Conservation (phyloP, 768 basidiomycete species). For the Tulasnella sp. region DNA sequence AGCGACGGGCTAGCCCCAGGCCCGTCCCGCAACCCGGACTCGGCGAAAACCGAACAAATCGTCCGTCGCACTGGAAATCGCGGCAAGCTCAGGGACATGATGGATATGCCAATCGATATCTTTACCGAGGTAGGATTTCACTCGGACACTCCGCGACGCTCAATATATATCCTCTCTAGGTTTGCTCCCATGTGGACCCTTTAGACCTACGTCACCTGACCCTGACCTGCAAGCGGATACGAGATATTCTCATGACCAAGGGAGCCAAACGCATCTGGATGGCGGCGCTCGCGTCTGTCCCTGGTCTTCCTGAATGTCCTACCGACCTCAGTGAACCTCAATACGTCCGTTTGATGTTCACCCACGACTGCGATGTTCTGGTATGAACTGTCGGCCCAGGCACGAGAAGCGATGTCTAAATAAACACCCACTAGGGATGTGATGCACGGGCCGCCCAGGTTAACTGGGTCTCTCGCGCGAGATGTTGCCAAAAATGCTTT, state of each 20-base stretch:
- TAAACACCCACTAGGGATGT: background rate
- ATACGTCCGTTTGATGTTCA: slow-evolving; percentile 27
- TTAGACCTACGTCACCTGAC: background rate
- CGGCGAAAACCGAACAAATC: background rate
- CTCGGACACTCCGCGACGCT: background rate
- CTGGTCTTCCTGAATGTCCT: slow-evolving; percentile 26
- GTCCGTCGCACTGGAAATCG: background rate
- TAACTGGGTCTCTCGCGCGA: background rate
- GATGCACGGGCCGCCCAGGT: background rate
- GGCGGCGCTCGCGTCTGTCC: background rate
- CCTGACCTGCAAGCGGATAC: background rate
- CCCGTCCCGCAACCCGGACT: background rate
- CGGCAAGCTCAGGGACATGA: background rate
- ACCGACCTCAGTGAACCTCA: slow-evolving; percentile 27
- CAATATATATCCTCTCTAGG: background rate
- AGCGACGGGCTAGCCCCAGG: background rate
- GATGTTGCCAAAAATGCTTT: slow-evolving; percentile 7
- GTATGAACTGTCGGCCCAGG: background rate
- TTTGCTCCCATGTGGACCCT: background rate
- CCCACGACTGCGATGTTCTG: background rate
- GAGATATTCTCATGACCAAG: slow-evolving; percentile 3
- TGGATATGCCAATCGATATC: background rate
- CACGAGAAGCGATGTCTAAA: background rate
- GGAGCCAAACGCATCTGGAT: background rate
- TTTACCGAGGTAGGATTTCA: background rate